Evolutionary conservation across 1,284 basidiomycete genomes (phyloP), one percentile per base, ranked within the genome.

Genomic region (Ustilago loliicola): DNA sequence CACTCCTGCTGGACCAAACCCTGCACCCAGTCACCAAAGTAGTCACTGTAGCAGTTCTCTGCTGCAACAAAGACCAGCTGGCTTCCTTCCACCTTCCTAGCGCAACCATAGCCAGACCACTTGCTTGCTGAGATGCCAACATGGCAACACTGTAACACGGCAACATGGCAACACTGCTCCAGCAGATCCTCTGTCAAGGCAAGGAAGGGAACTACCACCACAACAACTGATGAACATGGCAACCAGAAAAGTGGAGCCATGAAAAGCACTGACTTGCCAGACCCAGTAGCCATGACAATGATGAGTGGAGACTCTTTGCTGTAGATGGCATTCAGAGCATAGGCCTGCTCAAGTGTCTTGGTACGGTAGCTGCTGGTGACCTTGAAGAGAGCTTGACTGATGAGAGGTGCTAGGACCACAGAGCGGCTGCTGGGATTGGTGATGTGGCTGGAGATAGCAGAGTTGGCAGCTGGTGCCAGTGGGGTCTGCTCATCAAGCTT

Each of bases 1-100:
- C 55, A 29, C 40, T 47, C 27, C 15, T 57, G 40, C 55, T 57
- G 40, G 2, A 40, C 17, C 7, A 57, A 4, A 3, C 17, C 29
- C 15, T 57, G 55, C 1, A 17, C 15, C 55, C 55, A 57, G 25
- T 13, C 5, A 1, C 15, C 38, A 57, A 57, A 57, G 9, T 15
- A 13, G 34, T 57, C 40, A 17, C 8, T n/a, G 40, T 57, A 47
- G 55, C 55, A 57, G 19, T 57, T 45, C 55, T 57, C 55, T 40
- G 36, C 54, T 23, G 47, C 47, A 21, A 48, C 47, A 21, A 40
- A 40, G 11, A 40, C 38, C 9, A 51, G 27, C 50, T 52, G 50
- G 19, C 50, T 52, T 19, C 27, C 50, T 19, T 52, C 50, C 50
- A 52, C 50, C 50, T 50, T 50, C 11, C 23, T 23, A 6, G 23